Evolutionary conservation across 148 eudicot genomes (phyloP).

Genomic region (Polygonum maritimum): DNA sequence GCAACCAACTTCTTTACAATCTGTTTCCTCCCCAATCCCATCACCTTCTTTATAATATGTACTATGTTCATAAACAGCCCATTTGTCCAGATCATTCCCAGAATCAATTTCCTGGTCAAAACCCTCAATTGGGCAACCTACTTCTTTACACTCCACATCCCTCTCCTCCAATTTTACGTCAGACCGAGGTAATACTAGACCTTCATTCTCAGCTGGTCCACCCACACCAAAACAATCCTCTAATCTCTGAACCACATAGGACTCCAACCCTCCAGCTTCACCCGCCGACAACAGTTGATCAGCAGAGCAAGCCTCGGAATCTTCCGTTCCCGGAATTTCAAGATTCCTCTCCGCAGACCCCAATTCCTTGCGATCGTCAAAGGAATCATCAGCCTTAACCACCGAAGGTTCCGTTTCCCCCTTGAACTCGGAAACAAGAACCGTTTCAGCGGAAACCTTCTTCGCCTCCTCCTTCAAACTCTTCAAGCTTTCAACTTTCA

Average conservation of each 20-base stretch:
- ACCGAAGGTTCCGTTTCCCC: background rate
- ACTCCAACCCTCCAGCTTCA: background rate
- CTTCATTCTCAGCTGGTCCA: background rate
- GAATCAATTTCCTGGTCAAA: background rate
- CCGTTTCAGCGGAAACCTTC: background rate
- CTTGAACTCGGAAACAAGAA: slow-evolving; percentile 5
- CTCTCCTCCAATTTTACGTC: background rate
- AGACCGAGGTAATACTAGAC: background rate
- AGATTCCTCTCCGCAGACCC: background rate
- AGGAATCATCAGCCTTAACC: background rate
- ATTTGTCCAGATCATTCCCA: slow-evolving; percentile 9
- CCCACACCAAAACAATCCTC: background rate
- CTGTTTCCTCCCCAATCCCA: background rate
- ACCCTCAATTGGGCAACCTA: background rate
- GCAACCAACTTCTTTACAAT: too few relatives aligned
- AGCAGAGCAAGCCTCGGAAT: background rate
- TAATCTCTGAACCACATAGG: background rate
- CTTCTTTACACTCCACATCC: background rate
- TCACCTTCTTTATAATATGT: background rate
- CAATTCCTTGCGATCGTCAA: slow-evolving; percentile 4
- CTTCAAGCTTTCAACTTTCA: slow-evolving; percentile 17
- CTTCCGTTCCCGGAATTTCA: background rate
- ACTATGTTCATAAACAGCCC: background rate
- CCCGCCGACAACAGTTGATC: slow-evolving; percentile 4
- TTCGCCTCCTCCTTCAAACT: background rate